A percentile compares a stretch with the other conserved stretches of the same genome.
phyloP scores from a whole-genome alignment of 2,329 filamentous ascomycete genomes.

The Aspergillus sp. region DNA sequence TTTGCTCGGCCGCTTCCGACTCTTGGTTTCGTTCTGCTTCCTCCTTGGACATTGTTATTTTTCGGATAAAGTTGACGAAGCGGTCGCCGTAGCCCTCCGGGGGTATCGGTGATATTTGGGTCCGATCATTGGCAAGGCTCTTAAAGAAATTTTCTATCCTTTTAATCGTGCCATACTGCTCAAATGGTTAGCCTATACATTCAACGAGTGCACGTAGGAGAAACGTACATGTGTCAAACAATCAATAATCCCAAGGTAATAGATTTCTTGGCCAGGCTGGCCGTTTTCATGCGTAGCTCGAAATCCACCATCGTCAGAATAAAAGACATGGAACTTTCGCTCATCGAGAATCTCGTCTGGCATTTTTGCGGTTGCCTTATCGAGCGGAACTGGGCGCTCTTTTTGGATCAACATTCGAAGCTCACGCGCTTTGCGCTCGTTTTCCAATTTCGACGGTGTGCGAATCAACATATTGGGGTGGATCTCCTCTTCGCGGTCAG shows the following conservation, averaged over 20 bases:
- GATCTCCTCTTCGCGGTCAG: slow-evolving; percentile 64
- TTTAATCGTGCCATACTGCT: slow-evolving; percentile 90
- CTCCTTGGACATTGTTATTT: slow-evolving; percentile 86
- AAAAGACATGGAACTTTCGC: slow-evolving; percentile 79
- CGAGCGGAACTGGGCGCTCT: slow-evolving; percentile 91
- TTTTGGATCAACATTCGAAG: slow-evolving; percentile 88
- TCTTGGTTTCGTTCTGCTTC: slow-evolving; percentile 62
- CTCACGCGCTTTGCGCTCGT: slow-evolving; percentile 84
- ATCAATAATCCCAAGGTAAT: slow-evolving; percentile 97
- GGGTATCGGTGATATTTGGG: slow-evolving; percentile 87
- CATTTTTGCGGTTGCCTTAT: slow-evolving; percentile 79
- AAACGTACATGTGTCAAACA: slow-evolving; percentile 88
- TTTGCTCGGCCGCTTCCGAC: slow-evolving; percentile 31
- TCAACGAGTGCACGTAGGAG: background rate
- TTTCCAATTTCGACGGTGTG: slow-evolving; percentile 92
- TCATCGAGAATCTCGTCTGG: slow-evolving; percentile 81
- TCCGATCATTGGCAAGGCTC: slow-evolving; percentile 77
- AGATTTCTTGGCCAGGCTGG: slow-evolving; percentile 81
- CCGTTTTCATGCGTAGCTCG: slow-evolving; percentile 90
- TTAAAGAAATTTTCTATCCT: slow-evolving; percentile 97
- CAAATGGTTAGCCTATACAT: background rate
- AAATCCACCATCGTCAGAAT: slow-evolving; percentile 90
- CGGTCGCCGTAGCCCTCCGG: slow-evolving; percentile 90
- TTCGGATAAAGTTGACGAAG: slow-evolving; percentile 88
- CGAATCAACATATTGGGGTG: slow-evolving; percentile 70